These are phyloP conservation scores for Lachnellula subtilissima DNA, from an alignment of 2,329 filamentous ascomycete species.

Conservation along the genomic window DNA sequence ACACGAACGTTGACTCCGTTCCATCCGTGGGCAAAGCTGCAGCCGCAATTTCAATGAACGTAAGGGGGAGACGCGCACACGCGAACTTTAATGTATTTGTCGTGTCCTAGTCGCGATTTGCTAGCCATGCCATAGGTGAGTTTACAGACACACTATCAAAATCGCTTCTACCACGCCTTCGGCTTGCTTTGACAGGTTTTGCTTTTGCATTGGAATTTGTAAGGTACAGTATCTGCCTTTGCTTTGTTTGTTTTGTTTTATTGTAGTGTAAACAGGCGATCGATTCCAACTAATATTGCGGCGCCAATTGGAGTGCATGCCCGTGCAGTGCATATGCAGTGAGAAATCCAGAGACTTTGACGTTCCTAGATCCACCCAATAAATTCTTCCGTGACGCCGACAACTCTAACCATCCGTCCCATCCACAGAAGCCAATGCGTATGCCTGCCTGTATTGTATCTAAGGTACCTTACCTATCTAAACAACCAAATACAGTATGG, in stretches of 20 bases:
- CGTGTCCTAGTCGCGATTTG: not conserved
- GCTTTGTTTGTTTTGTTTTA: not conserved
- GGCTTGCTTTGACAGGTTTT: too few species aligned
- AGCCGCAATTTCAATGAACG: not conserved
- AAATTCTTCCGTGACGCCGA: conserved; percentile 2
- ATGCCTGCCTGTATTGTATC: not conserved
- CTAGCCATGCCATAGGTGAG: too few species aligned
- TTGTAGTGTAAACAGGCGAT: too few species aligned
- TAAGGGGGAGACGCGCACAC: not conserved
- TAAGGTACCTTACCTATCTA: not conserved
- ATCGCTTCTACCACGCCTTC: too few species aligned
- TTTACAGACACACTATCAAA: too few species aligned
- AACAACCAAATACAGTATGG: conserved; percentile 16
- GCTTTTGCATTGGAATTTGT: too few species aligned
- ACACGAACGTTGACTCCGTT: not conserved
- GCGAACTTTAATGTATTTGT: not conserved
- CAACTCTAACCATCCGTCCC: not conserved
- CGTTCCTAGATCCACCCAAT: conserved; percentile 5
- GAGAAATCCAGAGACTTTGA: conserved; percentile 6
- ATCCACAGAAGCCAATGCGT: conserved; percentile 5
- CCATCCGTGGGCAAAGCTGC: not conserved
- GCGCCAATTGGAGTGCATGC: not conserved
- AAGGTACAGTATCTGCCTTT: not conserved
- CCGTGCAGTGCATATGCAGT: conserved; percentile 7
- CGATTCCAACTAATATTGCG: too few species aligned